Evolutionary conservation across 495 filamentous ascomycete species (phyloP).

Genomic region (Ramalina intermedia): DNA sequence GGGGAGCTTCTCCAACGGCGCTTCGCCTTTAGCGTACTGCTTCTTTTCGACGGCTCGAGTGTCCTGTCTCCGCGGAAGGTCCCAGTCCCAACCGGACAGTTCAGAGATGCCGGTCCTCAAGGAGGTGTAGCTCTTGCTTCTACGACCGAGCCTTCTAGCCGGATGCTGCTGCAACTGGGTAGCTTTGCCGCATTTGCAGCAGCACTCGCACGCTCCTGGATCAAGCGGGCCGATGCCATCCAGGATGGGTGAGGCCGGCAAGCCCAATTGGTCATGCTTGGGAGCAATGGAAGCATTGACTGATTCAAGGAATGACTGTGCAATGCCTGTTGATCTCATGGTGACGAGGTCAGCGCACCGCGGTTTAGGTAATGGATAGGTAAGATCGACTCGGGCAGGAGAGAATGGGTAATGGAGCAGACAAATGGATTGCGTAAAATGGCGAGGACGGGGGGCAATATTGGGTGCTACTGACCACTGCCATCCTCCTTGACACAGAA

Average conservation of each 20-base stretch:
- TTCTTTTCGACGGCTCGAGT: conserved; percentile 16
- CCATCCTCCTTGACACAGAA: conserved; percentile 15
- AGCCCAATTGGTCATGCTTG: conserved; percentile 27
- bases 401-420: conserved; percentile 1
- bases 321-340: conserved; percentile 32
- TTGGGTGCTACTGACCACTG: conserved; percentile 8
- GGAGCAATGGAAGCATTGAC: conserved; percentile 44
- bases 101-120: conserved; percentile 35
- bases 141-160: conserved; percentile 47
- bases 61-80: conserved; percentile 22
- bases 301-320: conserved; percentile 58
- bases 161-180: conserved; percentile 60
- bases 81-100: conserved; percentile 40
- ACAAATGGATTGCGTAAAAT: conserved; percentile 4
- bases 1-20: conserved; percentile 51
- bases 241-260: conserved; percentile 21
- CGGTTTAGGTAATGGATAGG: conserved; percentile 11
- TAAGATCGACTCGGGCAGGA: conserved; percentile 6
- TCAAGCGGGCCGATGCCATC: conserved; percentile 15
- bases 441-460: not conserved
- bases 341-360: conserved; percentile 7
- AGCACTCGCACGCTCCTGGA: conserved; percentile 42
- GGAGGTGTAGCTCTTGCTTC: conserved; percentile 61
- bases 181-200: conserved; percentile 58
- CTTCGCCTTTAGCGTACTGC: conserved; percentile 18